Evolutionary conservation across 139 green algal genomes (phyloP).

Genomic region (Gonium pectorale): DNA sequence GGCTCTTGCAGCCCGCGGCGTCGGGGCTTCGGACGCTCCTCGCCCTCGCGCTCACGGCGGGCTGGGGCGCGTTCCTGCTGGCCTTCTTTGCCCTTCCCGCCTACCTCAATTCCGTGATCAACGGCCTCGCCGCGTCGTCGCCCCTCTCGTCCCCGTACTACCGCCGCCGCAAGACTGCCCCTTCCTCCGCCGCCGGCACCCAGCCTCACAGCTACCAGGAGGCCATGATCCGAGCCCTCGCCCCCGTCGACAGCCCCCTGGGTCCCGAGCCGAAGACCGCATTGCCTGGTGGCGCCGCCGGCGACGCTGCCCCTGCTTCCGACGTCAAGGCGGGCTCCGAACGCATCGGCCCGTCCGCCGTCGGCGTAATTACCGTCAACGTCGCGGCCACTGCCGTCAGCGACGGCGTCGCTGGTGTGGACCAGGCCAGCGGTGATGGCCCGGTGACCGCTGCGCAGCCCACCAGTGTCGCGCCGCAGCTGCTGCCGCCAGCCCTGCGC

Average conservation of each 20-base stretch:
- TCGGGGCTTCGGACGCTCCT: not conserved
- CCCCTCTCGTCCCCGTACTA: slow-evolving; percentile 21
- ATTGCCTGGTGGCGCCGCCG: not conserved
- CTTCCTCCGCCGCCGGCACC: not conserved
- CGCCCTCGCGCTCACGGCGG: not conserved
- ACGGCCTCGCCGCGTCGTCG: not conserved
- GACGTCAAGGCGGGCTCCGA: too few relatives aligned
- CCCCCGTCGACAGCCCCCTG: not conserved
- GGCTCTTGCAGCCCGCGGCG: slow-evolving; percentile 14
- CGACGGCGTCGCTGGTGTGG: too few relatives aligned
- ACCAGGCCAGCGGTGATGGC: too few relatives aligned
- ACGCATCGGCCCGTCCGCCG: too few relatives aligned
- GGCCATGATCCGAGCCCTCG: not conserved
- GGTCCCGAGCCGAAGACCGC: too few relatives aligned
- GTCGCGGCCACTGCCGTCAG: too few relatives aligned
- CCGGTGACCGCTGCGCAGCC: too few relatives aligned
- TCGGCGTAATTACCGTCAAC: too few relatives aligned
- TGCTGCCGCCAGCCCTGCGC: not conserved
- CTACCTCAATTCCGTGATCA: slow-evolving; percentile 11
- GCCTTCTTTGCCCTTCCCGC: slow-evolving; percentile 11
- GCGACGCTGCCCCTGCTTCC: not conserved
- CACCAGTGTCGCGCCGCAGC: too few relatives aligned
- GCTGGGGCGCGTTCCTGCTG: not conserved
- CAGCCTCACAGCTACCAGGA: not conserved
- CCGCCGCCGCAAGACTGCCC: not conserved